These are phyloP conservation scores for Beauveria sp. DNA, from an alignment of 2,329 filamentous ascomycete genomes.

Conservation along the genomic window DNA sequence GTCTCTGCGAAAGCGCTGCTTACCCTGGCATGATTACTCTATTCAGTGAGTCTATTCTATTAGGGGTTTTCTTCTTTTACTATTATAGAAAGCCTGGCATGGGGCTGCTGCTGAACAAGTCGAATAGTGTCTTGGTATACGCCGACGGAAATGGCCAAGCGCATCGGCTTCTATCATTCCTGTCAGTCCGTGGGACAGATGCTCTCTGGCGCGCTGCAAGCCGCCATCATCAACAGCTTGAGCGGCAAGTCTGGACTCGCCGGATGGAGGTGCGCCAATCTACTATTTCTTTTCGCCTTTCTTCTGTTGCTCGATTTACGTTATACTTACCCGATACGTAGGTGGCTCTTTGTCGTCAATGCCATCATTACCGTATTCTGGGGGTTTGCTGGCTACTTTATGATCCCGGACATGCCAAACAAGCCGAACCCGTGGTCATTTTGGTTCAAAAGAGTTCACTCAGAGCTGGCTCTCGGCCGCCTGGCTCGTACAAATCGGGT, in stretches of 20 bases:
- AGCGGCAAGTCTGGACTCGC: conserved; percentile 28
- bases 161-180: conserved; percentile 35
- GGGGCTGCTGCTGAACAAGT: background rate
- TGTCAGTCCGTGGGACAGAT: conserved; percentile 32
- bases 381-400: conserved; percentile 25
- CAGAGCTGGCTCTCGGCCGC: conserved; percentile 20
- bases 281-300: conserved; percentile 14
- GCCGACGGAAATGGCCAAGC: conserved; percentile 31
- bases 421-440: conserved; percentile 19
- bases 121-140: conserved; percentile 31
- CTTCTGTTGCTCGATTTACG: too few species aligned
- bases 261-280: conserved; percentile 30
- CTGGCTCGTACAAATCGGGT: conserved; percentile 18
- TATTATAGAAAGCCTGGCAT: too few species aligned
- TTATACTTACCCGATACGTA: background rate
- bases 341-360: conserved; percentile 39
- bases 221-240: conserved; percentile 31
- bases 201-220: conserved; percentile 37
- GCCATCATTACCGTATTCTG: conserved; percentile 28
- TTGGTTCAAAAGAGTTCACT: conserved; percentile 23
- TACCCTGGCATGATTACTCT: conserved; percentile 30
- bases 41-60: conserved; percentile 17
- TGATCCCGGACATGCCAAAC: conserved; percentile 28
- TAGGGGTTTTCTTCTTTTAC: too few species aligned
- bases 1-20: conserved; percentile 28